Conservation (phyloP, 1,139 yeast species). For the Wickerhamiella pararugosa region DNA sequence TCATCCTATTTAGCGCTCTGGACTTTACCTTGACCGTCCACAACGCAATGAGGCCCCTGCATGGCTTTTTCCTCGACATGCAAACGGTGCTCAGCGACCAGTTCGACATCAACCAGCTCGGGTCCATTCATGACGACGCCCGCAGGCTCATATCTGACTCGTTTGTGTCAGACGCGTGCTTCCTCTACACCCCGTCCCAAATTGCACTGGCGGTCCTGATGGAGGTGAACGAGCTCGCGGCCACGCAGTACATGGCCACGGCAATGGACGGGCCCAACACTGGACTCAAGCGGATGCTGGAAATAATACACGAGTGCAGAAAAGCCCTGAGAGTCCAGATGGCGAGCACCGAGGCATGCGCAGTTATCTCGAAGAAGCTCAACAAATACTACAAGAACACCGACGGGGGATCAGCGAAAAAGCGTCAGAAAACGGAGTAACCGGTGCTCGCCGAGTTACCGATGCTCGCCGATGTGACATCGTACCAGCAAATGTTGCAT, state of each 20-base stretch:
- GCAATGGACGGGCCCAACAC: slow-evolving; percentile 17
- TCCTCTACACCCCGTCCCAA: slow-evolving; percentile 83
- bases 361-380: slow-evolving; percentile 9
- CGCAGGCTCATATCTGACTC: slow-evolving; percentile 49
- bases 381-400: slow-evolving; percentile 5
- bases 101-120: slow-evolving; percentile 17
- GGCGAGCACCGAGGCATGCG: slow-evolving; percentile 7
- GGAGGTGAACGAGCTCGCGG: slow-evolving; percentile 46
- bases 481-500: no score
- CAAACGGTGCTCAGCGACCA: slow-evolving; percentile 40
- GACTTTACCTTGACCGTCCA: slow-evolving; percentile 72
- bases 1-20: slow-evolving; percentile 54
- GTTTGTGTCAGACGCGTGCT: slow-evolving; percentile 58
- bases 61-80: slow-evolving; percentile 83
- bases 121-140: slow-evolving; percentile 46
- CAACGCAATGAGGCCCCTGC: slow-evolving; percentile 75
- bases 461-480: no score
- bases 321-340: slow-evolving; percentile 6
- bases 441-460: no score
- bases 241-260: slow-evolving; percentile 36
- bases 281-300: slow-evolving; percentile 13
- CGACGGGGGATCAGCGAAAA: no score
- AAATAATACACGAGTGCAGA: slow-evolving; percentile 13
- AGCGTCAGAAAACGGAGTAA: no score
- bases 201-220: slow-evolving; percentile 79